Base-by-base conservation (phyloP, 768 basidiomycete genomes). In the Sporobolomyces roseus region DNA sequence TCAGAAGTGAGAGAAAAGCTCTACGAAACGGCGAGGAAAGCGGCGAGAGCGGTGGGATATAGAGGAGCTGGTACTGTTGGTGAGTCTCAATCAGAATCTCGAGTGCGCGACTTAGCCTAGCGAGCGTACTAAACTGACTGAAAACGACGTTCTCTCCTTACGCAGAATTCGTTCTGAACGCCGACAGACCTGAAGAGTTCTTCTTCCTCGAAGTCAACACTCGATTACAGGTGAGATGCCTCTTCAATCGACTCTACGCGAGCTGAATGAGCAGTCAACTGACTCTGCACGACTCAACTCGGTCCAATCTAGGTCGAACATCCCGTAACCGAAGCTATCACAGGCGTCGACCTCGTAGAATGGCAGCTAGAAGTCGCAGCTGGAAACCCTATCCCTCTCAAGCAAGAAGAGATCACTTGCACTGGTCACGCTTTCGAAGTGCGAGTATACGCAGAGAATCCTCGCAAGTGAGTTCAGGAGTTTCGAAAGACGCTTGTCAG, bases 301-400 rank as follows among this genome's bases (percentile, higher is more conserved):
- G 46, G 12, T 13, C n/a, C 23, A 8, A 9, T 33, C 19, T 41
- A 60, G 58, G 58, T 60, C 35, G 90, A 93, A 74, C 74, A 75
- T 54, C 69, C 68, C 29, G 63, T 74, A 21, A 72, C 71, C 1
- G 74, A 74, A 33, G 93, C 93, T 88, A 85, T 96, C 58, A 96
- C 93, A 1, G 91, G 91, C 1, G 82, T 92, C 30, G 93, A 97
- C 75, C 85, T 97, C 7, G 93, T 97, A 12, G 88, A 94, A 79
- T 94, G 92, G 92, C 93, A 97, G 76, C 81, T 96, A 27, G 88
- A 91, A 81, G 88, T 94, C 43, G 92, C 93, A 17, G 88, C 88
- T 21, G 91, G 93, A 0, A 94, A 94, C 77, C 83, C 86, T 0
- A 83, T 97, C 33, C 90, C 91, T 14, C 82, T 94, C 33, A 75